A percentile compares a stretch with the other conserved stretches of the same genome.
Conservation (phyloP, 1,284 basidiomycete genomes). For the Cutaneotrichosporon arboriforme region DNA sequence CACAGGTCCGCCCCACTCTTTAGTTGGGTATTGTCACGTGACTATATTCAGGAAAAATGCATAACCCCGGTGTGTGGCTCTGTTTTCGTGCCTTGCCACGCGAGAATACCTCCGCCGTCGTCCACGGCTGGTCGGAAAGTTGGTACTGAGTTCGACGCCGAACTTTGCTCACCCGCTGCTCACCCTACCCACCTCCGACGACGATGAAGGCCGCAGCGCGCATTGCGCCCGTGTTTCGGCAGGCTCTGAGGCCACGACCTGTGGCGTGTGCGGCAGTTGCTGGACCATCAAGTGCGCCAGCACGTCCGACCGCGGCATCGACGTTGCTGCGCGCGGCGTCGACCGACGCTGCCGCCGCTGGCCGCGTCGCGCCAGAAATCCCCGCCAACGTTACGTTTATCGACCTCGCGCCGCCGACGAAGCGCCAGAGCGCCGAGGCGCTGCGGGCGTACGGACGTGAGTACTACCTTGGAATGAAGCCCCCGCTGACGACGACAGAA, state of each 20-base stretch:
- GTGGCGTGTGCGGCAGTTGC: not conserved
- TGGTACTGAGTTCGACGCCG: slow-evolving; percentile 1
- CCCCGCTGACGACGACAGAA: slow-evolving; percentile 8
- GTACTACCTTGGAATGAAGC: not conserved
- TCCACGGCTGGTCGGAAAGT: not conserved
- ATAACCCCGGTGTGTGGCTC: not conserved
- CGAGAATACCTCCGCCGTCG: not conserved
- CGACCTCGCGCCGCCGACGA: slow-evolving; percentile 15
- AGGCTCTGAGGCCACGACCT: not conserved
- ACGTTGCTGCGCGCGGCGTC: not conserved
- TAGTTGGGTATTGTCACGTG: not conserved
- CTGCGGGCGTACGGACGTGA: slow-evolving; percentile 12
- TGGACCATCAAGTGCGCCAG: not conserved
- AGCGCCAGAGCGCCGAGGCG: slow-evolving; percentile 6
- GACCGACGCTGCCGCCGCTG: not conserved
- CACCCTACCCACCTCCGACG: not conserved
- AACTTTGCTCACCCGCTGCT: not conserved
- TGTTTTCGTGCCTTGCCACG: not conserved
- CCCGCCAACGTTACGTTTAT: slow-evolving; percentile 32
- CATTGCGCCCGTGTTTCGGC: slow-evolving; percentile 3
- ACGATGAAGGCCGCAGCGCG: slow-evolving; percentile 8
- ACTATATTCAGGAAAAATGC: not conserved
- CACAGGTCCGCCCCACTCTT: too few species aligned
- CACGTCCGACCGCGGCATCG: too few species aligned
- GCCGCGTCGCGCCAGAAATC: not conserved